Conservation (phyloP, 805 yeast genomes). For the Blastobotrys americana region DNA sequence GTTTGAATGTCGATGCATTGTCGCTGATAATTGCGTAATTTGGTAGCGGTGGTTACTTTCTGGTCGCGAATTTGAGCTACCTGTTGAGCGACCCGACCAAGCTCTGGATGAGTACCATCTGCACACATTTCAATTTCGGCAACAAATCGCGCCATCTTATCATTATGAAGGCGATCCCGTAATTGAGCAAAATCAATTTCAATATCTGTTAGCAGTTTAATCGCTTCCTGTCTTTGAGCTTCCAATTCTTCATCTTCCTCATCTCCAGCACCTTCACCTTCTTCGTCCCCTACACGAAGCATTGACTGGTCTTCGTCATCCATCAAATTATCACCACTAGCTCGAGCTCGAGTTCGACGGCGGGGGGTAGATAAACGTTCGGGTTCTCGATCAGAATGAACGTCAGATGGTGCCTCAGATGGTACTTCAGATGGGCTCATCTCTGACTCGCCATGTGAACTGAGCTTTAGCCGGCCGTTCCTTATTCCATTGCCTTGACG, state of each 20-base stretch:
- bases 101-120: constrained; percentile 87
- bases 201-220: constrained; percentile 66
- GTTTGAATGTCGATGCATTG: constrained; percentile 77
- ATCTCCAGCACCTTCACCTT: constrained; percentile 18
- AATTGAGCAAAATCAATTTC: constrained; percentile 82
- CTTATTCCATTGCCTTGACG: background rate
- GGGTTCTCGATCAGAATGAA: background rate
- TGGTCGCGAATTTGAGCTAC: constrained; percentile 70
- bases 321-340: constrained; percentile 22
- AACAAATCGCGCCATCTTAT: constrained; percentile 66
- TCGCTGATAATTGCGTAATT: constrained; percentile 55
- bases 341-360: constrained; percentile 10
- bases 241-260: constrained; percentile 15
- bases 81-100: constrained; percentile 60
- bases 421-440: background rate
- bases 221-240: constrained; percentile 49
- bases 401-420: background rate
- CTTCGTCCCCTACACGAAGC: constrained; percentile 18
- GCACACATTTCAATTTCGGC: constrained; percentile 81
- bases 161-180: constrained; percentile 78
- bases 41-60: constrained; percentile 46
- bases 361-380: constrained; percentile 1
- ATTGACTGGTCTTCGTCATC: constrained; percentile 22
- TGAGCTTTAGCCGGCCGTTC: background rate
- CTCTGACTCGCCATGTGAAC: background rate